Conservation (phyloP, 805 yeast genomes). For the Alloascoidea africana region DNA sequence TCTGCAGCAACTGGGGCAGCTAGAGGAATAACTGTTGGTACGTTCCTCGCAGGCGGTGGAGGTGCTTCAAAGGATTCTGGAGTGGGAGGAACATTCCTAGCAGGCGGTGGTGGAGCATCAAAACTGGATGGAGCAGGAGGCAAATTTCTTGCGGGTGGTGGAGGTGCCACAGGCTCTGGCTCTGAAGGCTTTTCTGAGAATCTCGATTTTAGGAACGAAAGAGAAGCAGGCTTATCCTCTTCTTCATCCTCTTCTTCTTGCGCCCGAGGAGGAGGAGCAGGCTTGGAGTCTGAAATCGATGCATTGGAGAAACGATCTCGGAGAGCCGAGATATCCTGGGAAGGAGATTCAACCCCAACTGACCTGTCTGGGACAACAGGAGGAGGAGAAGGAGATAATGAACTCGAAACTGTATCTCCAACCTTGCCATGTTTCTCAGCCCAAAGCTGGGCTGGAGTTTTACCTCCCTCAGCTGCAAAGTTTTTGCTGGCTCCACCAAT, state of each 20-base stretch:
- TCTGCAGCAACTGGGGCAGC: conserved; percentile 1
- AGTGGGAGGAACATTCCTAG: background rate
- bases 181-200: conserved; percentile 9
- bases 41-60: conserved; percentile 1
- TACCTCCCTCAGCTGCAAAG: conserved; percentile 58
- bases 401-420: conserved; percentile 16
- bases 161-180: conserved; percentile 10
- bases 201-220: conserved; percentile 6
- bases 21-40: background rate
- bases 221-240: conserved; percentile 10
- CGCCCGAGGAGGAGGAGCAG: conserved; percentile 4
- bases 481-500: conserved; percentile 44
- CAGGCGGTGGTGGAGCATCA: conserved; percentile 8
- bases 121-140: background rate
- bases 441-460: conserved; percentile 93
- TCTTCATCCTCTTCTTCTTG: conserved; percentile 11
- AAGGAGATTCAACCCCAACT: conserved; percentile 15
- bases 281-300: conserved; percentile 7
- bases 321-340: conserved; percentile 6
- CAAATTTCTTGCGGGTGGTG: conserved; percentile 4
- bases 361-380: conserved; percentile 7
- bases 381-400: conserved; percentile 10
- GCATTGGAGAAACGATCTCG: conserved; percentile 10
- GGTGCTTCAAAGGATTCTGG: conserved; percentile 4
- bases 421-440: conserved; percentile 76